phyloP scores from a whole-genome alignment of 805 yeast genomes.

The Metschnikowia gruessii region DNA sequence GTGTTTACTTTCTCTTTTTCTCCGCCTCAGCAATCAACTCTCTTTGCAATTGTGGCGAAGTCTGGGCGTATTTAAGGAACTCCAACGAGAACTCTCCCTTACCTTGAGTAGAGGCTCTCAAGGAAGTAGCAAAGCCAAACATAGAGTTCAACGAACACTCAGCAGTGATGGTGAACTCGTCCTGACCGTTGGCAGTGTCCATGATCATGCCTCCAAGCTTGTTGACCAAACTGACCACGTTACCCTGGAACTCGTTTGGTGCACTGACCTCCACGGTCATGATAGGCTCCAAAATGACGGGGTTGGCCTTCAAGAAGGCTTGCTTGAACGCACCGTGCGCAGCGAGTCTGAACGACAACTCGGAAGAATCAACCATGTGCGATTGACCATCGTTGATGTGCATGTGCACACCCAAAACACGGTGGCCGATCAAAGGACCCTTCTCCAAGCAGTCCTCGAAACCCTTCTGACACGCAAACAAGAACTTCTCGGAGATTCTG shows the following conservation, averaged over 20 bases:
- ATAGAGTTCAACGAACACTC: constrained; percentile 95
- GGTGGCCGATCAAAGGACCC: constrained; percentile 96
- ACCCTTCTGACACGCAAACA: constrained; percentile 92
- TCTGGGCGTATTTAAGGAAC: constrained; percentile 88
- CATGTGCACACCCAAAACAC: constrained; percentile 91
- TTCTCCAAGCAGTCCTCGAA: constrained; percentile 91
- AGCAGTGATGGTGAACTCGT: constrained; percentile 89
- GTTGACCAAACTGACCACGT: constrained; percentile 85
- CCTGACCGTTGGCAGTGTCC: constrained; percentile 92
- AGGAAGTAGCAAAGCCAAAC: constrained; percentile 94
- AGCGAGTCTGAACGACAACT: constrained; percentile 91
- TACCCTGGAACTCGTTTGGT: constrained; percentile 95
- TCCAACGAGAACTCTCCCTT: constrained; percentile 97
- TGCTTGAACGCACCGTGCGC: constrained; percentile 88
- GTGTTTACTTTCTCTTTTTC: constrained; percentile 24
- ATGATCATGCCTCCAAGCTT: constrained; percentile 88
- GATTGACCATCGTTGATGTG: constrained; percentile 94
- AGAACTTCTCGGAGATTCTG: constrained; percentile 90
- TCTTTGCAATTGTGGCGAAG: constrained; percentile 85
- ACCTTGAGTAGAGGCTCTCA: constrained; percentile 97
- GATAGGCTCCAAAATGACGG: constrained; percentile 92
- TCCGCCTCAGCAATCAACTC: constrained; percentile 81
- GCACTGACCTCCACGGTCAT: constrained; percentile 93
- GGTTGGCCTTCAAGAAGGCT: constrained; percentile 79
- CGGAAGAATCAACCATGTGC: constrained; percentile 96